Evolutionary conservation across 495 filamentous ascomycete genomes (phyloP).

Genomic region (Penicillium subrubescens): DNA sequence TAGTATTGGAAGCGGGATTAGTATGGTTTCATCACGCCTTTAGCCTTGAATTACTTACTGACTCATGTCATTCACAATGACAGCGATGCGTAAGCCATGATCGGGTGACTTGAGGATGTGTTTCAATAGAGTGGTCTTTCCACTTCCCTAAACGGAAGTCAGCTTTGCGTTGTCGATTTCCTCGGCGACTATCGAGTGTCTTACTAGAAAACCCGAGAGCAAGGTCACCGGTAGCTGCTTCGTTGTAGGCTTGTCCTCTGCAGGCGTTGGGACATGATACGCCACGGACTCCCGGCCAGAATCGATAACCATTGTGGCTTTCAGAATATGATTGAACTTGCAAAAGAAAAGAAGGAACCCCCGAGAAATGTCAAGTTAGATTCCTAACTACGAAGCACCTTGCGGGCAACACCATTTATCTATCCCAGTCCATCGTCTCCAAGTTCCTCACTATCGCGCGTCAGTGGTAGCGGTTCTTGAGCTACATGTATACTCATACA

Average conservation of each 20-base stretch:
- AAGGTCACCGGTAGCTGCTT: conserved; percentile 47
- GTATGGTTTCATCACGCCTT: too few relatives aligned
- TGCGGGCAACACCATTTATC: conserved; percentile 23
- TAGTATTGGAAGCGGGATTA: conserved; percentile 9
- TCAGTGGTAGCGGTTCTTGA: conserved; percentile 7
- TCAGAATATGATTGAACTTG: not conserved
- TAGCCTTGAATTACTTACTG: too few relatives aligned
- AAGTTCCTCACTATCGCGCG: conserved; percentile 28
- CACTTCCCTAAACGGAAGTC: conserved; percentile 43
- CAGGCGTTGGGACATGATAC: conserved; percentile 20
- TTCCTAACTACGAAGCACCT: conserved; percentile 13
- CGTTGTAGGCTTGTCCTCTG: conserved; percentile 8
- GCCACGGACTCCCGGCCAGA: conserved; percentile 29
- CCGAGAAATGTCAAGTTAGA: not conserved
- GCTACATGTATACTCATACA: conserved; percentile 13
- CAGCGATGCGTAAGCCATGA: conserved; percentile 57
- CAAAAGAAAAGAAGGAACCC: not conserved
- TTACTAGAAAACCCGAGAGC: conserved; percentile 50
- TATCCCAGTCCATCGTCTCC: conserved; percentile 17
- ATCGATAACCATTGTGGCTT: conserved; percentile 35
- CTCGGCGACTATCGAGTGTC: not conserved
- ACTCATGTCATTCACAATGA: conserved; percentile 63
- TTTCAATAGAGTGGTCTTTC: conserved; percentile 60
- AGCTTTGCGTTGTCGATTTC: not conserved
- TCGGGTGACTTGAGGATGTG: conserved; percentile 54